Evolutionary conservation across 192 early-diverging fungal species (phyloP), one percentile per base, ranked within the genome.

Genomic region (Neocallimastix lanati): DNA sequence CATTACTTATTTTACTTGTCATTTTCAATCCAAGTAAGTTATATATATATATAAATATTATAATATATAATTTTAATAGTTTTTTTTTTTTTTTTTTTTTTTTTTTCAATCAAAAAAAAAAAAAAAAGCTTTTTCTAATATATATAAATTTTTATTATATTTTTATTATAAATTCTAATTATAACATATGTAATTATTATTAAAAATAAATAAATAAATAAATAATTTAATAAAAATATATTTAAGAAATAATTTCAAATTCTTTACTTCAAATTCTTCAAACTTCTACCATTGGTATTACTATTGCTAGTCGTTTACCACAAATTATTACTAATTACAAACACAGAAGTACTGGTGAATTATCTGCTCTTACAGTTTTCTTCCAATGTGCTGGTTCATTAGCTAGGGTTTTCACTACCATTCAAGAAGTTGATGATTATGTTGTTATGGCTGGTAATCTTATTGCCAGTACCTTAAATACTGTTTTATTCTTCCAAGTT

Each of bases 381-480:
- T 92, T 96, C 83, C 95, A 95, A 81, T 94, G 94, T 83, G 84
- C 93, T 28, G 97, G 97, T 36, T 89, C 90, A 11, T 86, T 91
- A 2, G 97, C 96, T 7, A 89, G 97, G 78, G 87, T 98, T 4
- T 95, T 93, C 82, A 99, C 97, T 13, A 98, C 97, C 16, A 80
- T 96, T 82, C 92, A 93, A 35, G 96, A 99, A 85, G 88, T 97
- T 9, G 88, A 95, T 80, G 96, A 98, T 82, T 83, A 86, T 28
- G 81, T 94, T 13, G 88, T 99, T 81, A 85, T 99, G 28, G 80
- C 86, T 28, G 91, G 92, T 76, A 88, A 85, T 76, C 58, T 93
- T 21, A 83, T 93, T 77, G 93, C 94, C 29, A 87, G 91, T 11
- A 77, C 85, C 29, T 88, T 96, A 78, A 97, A 99, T 84, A 90